These are phyloP conservation scores for Yamadazyma spencermartinsiae DNA, from an alignment of 1,139 yeast genomes.

Conservation along the genomic window DNA sequence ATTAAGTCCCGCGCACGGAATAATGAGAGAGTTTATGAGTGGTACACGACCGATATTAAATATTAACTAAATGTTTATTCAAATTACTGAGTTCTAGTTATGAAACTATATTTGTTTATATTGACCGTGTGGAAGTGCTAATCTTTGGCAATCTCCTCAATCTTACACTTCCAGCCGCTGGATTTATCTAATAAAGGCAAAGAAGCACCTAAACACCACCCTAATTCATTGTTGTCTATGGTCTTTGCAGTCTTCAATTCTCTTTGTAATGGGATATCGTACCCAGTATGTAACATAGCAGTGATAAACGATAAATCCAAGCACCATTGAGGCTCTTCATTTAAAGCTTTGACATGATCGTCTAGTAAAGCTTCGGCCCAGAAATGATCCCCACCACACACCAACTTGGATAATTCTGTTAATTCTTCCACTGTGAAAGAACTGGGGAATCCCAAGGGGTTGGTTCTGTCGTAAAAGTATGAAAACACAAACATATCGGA, in stretches of 20 bases:
- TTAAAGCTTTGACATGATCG: slow-evolving; percentile 65
- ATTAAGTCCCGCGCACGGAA: no score
- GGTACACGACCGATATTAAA: neutral
- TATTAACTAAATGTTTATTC: no score
- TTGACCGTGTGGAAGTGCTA: no score
- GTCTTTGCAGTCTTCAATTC: slow-evolving; percentile 91
- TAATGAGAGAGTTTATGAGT: neutral
- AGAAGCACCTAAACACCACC: slow-evolving; percentile 99
- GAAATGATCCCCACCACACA: slow-evolving; percentile 75
- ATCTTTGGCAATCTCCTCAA: slow-evolving; percentile 23
- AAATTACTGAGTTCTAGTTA: no score
- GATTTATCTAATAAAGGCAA: slow-evolving; percentile 75
- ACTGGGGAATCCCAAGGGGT: slow-evolving; percentile 91
- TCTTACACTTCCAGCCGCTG: slow-evolving; percentile 73
- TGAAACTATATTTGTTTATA: no score
- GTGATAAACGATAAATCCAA: slow-evolving; percentile 87
- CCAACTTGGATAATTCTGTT: slow-evolving; percentile 75
- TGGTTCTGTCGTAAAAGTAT: slow-evolving; percentile 90
- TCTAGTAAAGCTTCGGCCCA: slow-evolving; percentile 68
- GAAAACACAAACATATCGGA: slow-evolving; percentile 88
- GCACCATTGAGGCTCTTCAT: slow-evolving; percentile 90
- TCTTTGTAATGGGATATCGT: slow-evolving; percentile 87
- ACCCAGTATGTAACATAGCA: slow-evolving; percentile 88
- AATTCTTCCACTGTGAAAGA: slow-evolving; percentile 85
- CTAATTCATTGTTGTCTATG: slow-evolving; percentile 85